Conservation (phyloP, 2,329 filamentous ascomycete species). For the Incumbomyces lentus region DNA sequence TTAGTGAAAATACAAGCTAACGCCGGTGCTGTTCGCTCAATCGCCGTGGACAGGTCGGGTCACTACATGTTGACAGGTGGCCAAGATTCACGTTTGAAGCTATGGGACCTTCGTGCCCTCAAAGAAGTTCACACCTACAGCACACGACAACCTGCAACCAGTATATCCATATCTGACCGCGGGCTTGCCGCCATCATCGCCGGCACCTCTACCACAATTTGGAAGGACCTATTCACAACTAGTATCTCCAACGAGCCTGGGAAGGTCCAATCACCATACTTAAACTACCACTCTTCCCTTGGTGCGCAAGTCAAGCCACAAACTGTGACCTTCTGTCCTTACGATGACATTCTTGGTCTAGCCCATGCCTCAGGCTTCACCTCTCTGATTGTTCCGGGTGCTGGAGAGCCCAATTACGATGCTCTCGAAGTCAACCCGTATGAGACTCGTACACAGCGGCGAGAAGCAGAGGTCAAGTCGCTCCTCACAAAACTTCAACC, state of each 20-base stretch:
- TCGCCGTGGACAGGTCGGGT: constrained; percentile 80
- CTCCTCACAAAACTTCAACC: constrained; percentile 91
- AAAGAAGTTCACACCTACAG: constrained; percentile 86
- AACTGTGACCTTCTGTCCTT: constrained; percentile 82
- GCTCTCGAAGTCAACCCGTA: constrained; percentile 89
- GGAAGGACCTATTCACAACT: constrained; percentile 73
- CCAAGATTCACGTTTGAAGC: constrained; percentile 81
- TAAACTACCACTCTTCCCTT: constrained; percentile 75
- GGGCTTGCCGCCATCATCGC: constrained; percentile 81
- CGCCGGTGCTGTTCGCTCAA: constrained; percentile 71
- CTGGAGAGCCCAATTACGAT: constrained; percentile 96
- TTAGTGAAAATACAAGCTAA: constrained; percentile 88
- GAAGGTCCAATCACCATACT: constrained; percentile 79
- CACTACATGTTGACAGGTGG: constrained; percentile 92
- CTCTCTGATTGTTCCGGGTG: constrained; percentile 79
- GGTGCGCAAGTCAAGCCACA: constrained; percentile 59
- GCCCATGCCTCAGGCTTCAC: constrained; percentile 79
- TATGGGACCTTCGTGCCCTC: constrained; percentile 93
- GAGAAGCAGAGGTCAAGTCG: constrained; percentile 80
- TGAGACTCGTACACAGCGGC: constrained; percentile 83
- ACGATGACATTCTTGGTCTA: constrained; percentile 83
- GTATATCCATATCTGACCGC: constrained; percentile 78
- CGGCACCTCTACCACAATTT: constrained; percentile 80
- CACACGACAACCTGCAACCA: constrained; percentile 69
- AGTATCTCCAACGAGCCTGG: constrained; percentile 57